These are phyloP conservation scores for Colletotrichum eremochloae DNA, from an alignment of 2,329 filamentous ascomycete genomes.

Conservation along the genomic window DNA sequence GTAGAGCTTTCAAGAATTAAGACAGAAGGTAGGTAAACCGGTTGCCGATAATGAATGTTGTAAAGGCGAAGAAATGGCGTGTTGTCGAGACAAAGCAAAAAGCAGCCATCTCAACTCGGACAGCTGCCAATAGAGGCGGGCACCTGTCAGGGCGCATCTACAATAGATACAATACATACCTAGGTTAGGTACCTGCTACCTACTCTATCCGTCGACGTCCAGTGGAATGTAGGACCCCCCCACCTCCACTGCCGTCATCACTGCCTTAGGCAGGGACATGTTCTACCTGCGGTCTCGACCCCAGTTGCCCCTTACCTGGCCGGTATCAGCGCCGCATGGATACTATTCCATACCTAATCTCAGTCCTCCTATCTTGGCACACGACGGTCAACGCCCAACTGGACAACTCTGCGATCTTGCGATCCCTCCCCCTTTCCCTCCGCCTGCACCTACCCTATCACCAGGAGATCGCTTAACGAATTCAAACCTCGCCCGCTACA, in stretches of 20 bases:
- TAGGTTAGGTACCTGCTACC: too few species aligned
- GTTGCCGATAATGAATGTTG: too few species aligned
- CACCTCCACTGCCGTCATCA: slow-evolving; percentile 38
- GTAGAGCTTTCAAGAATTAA: background rate
- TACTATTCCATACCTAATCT: slow-evolving; percentile 33
- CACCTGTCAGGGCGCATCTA: slow-evolving; percentile 18
- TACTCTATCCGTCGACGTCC: background rate
- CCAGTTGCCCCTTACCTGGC: slow-evolving; percentile 39
- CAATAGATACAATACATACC: background rate
- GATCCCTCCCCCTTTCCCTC: slow-evolving; percentile 12
- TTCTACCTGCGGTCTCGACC: slow-evolving; percentile 23
- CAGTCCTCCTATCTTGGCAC: slow-evolving; percentile 21
- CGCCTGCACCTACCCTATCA: background rate
- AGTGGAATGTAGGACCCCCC: slow-evolving; percentile 21
- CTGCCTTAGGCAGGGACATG: slow-evolving; percentile 40
- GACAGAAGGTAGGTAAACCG: background rate
- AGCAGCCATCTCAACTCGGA: background rate
- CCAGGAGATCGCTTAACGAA: slow-evolving; percentile 1
- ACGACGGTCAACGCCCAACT: slow-evolving; percentile 25
- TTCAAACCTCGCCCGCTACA: background rate
- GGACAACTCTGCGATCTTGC: slow-evolving; percentile 37
- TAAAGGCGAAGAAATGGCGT: background rate
- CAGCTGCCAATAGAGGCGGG: slow-evolving; percentile 1
- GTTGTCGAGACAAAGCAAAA: background rate
- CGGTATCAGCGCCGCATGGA: slow-evolving; percentile 38